Evolutionary conservation across 78 protist species (phyloP).

Genomic region (Diacronema lutheri): DNA sequence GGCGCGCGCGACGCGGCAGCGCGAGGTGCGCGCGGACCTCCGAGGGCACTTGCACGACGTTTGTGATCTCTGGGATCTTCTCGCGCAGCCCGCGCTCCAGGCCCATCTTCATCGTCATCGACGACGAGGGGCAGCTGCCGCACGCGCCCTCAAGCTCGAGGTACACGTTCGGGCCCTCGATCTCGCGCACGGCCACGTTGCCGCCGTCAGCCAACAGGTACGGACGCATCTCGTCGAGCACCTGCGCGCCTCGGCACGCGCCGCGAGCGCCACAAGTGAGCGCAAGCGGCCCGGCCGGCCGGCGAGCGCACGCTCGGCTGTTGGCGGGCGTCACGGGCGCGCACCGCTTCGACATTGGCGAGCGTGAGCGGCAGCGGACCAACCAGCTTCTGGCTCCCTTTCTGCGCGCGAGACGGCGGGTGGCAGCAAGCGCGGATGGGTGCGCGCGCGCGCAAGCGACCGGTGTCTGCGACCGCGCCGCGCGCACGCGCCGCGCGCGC

Average conservation of each 20-base stretch:
- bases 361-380: not conserved
- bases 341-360: not conserved
- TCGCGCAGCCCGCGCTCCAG: conserved; percentile 39
- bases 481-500: too few relatives aligned
- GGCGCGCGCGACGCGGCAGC: not conserved
- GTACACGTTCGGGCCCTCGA: conserved; percentile 7
- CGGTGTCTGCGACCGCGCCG: too few relatives aligned
- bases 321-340: too few relatives aligned
- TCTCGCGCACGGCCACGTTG: conserved; percentile 16
- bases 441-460: too few relatives aligned
- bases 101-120: conserved; percentile 43
- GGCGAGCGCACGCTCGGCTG: too few relatives aligned
- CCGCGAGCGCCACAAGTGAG: too few relatives aligned
- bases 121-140: conserved; percentile 23
- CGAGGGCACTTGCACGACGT: conserved; percentile 12
- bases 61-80: not conserved
- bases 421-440: too few relatives aligned
- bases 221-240: conserved; percentile 36
- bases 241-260: not conserved
- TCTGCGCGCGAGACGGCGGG: too few relatives aligned
- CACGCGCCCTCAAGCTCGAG: conserved; percentile 35
- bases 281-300: too few relatives aligned
- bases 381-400: too few relatives aligned
- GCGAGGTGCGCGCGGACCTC: not conserved
- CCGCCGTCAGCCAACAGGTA: conserved; percentile 40